These are phyloP conservation scores for Emericellopsis atlantica DNA, from an alignment of 2,329 filamentous ascomycete genomes.

Conservation along the genomic window DNA sequence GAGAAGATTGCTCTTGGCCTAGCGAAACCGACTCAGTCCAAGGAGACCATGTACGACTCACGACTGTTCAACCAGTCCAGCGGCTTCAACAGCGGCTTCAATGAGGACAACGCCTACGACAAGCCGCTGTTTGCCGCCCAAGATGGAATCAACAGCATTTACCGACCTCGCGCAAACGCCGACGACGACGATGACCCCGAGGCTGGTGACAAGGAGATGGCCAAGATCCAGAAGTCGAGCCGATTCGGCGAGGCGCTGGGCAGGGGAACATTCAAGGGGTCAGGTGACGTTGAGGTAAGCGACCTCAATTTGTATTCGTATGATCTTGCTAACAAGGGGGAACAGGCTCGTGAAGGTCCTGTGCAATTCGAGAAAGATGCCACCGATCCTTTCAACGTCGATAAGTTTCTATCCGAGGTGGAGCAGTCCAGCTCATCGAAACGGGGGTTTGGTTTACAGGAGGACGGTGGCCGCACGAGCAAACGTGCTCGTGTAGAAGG, in stretches of 20 bases:
- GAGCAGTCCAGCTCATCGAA: conserved; percentile 48
- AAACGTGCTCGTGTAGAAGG: conserved; percentile 76
- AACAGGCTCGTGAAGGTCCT: conserved; percentile 70
- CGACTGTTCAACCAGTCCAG: conserved; percentile 88
- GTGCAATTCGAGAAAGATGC: conserved; percentile 93
- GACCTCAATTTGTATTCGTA: not conserved
- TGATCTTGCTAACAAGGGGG: not conserved
- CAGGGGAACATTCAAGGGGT: conserved; percentile 81
- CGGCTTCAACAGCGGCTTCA: conserved; percentile 85
- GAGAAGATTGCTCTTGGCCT: conserved; percentile 92
- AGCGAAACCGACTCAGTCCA: conserved; percentile 84
- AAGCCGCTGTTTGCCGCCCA: conserved; percentile 94
- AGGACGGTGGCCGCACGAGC: conserved; percentile 29
- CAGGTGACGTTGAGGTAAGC: conserved; percentile 62
- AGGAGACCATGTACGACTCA: conserved; percentile 95
- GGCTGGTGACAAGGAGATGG: conserved; percentile 70
- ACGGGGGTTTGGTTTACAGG: conserved; percentile 66
- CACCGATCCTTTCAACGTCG: conserved; percentile 82
- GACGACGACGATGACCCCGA: conserved; percentile 71
- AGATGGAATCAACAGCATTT: conserved; percentile 89
- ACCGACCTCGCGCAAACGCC: conserved; percentile 64
- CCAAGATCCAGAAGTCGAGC: conserved; percentile 73
- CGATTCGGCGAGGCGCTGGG: conserved; percentile 80
- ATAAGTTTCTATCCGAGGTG: conserved; percentile 80
- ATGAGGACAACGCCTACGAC: conserved; percentile 95